Evolutionary conservation across 495 filamentous ascomycete species (phyloP).

Genomic region (Cercophora samala): DNA sequence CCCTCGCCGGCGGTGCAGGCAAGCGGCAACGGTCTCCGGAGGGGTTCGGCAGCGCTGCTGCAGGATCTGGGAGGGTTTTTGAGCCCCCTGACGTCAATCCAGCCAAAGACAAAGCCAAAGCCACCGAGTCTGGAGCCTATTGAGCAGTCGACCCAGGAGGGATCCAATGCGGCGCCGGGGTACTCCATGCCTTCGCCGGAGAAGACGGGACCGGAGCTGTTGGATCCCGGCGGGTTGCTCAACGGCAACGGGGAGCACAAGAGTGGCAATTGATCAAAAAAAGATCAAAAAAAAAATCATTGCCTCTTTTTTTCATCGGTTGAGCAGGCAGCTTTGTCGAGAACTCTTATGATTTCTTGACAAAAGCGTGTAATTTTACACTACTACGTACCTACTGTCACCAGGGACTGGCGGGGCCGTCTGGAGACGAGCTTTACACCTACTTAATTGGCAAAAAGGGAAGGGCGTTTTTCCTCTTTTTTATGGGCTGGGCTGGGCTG

Average conservation of each 20-base stretch:
- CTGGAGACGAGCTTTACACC: neutral
- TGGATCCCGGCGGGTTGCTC: constrained; percentile 56
- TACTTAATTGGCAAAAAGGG: neutral
- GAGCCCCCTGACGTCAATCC: constrained; percentile 29
- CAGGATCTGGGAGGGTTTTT: constrained; percentile 59
- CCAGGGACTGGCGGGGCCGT: neutral
- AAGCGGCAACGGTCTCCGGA: constrained; percentile 33
- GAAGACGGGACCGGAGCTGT: constrained; percentile 40
- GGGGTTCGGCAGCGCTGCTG: constrained; percentile 52
- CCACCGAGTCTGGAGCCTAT: constrained; percentile 37
- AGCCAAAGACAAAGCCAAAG: constrained; percentile 25
- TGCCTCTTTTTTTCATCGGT: neutral
- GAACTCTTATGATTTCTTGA: neutral
- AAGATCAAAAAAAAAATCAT: too few species aligned
- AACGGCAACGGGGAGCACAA: neutral
- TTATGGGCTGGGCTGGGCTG: neutral
- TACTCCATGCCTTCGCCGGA: neutral
- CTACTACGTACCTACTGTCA: neutral
- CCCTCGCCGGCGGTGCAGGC: constrained; percentile 38
- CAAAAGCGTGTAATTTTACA: neutral
- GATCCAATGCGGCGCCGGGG: constrained; percentile 15
- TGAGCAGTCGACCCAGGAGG: constrained; percentile 32
- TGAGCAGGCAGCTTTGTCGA: neutral
- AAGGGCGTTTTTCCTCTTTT: neutral
- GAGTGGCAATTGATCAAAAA: neutral